Conservation (phyloP, 208 protist species). For the Crithidia sp. region DNA sequence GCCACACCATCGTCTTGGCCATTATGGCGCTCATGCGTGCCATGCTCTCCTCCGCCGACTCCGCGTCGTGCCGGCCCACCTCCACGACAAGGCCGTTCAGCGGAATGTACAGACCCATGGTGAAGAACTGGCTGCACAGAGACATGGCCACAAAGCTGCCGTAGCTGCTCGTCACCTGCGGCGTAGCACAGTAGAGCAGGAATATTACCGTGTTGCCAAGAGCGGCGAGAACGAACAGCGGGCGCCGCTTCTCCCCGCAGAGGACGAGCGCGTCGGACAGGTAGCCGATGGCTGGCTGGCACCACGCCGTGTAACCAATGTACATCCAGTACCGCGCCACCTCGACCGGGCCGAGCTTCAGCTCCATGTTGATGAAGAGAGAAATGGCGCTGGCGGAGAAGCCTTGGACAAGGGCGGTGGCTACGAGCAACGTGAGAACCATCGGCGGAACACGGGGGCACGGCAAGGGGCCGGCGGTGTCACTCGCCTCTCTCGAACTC, state of each 20-base stretch:
- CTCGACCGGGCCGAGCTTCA: conserved; percentile 36
- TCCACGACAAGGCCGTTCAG: conserved; percentile 60
- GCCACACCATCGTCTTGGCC: conserved; percentile 55
- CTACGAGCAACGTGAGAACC: conserved; percentile 43
- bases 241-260: conserved; percentile 46
- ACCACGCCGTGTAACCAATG: conserved; percentile 38
- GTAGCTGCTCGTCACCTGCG: conserved; percentile 14
- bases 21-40: conserved; percentile 50
- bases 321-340: conserved; percentile 51
- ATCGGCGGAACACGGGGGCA: conserved; percentile 26
- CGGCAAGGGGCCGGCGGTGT: neutral
- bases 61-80: conserved; percentile 42
- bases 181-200: conserved; percentile 21
- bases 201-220: conserved; percentile 39
- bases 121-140: conserved; percentile 35
- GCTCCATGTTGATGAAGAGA: conserved; percentile 41
- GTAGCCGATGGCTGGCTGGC: conserved; percentile 40
- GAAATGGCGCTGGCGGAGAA: conserved; percentile 38
- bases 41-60: conserved; percentile 48
- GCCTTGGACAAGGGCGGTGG: conserved; percentile 33
- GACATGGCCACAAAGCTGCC: conserved; percentile 33
- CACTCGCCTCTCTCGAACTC: neutral
- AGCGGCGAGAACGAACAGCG: conserved; percentile 39
- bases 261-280: conserved; percentile 43
- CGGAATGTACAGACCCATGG: conserved; percentile 54